phyloP scores from a whole-genome alignment of 768 basidiomycete species.

The Candolleomyces eurysporus region DNA sequence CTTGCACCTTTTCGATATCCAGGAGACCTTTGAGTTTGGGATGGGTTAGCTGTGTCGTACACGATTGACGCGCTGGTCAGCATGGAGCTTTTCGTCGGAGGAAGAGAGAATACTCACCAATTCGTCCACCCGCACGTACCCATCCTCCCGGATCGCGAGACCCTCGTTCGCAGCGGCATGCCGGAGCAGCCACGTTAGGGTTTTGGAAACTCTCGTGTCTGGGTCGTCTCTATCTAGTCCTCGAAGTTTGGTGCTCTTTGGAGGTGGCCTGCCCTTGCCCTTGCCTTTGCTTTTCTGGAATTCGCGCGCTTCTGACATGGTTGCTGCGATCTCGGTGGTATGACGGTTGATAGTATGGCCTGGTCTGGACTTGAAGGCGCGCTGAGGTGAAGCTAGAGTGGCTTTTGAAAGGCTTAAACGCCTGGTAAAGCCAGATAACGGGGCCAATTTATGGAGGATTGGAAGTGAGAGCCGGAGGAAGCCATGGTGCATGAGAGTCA shows the following conservation, averaged over 20 bases:
- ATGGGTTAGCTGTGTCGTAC: constrained; percentile 7
- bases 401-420: too few species aligned
- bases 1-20: constrained; percentile 47
- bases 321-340: not conserved
- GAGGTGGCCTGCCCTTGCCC: constrained; percentile 4
- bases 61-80: not conserved
- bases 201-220: constrained; percentile 77
- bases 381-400: not conserved
- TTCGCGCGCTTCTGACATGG: not conserved
- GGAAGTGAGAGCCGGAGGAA: not conserved
- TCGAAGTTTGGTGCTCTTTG: constrained; percentile 41
- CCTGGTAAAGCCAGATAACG: not conserved
- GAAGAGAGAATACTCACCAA: constrained; percentile 53
- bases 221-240: constrained; percentile 65
- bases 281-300: not conserved
- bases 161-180: constrained; percentile 83
- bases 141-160: constrained; percentile 75
- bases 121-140: constrained; percentile 79
- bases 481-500: not conserved
- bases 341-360: not conserved
- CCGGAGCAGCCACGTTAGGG: constrained; percentile 86
- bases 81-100: not conserved
- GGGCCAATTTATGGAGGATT: not conserved
- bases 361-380: not conserved
- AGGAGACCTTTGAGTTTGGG: constrained; percentile 43